Evolutionary conservation across 202 grass and related monocot species (phyloP).

Genomic region (Schoenoplectus tabernaemontani): DNA sequence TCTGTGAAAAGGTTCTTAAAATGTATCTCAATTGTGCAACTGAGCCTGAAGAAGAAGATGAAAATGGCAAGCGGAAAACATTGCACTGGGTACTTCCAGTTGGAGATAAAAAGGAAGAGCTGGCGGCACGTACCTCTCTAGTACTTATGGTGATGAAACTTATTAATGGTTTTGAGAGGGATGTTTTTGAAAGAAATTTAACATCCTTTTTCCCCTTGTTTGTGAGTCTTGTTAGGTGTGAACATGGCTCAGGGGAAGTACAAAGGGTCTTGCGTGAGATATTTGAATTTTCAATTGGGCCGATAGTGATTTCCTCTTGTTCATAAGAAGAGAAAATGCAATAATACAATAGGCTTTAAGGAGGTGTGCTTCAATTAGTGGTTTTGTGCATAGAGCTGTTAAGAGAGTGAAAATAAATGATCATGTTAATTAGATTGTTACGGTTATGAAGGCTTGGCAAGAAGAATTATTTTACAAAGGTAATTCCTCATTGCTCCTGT

Average conservation of each 20-base stretch:
- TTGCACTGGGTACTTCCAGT: slow-evolving; percentile 59
- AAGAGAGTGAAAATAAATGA: slow-evolving; percentile 6
- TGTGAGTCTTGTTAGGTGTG: slow-evolving; percentile 76
- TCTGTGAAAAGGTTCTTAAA: slow-evolving; percentile 57
- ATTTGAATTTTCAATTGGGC: slow-evolving; percentile 63
- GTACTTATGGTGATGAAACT: slow-evolving; percentile 60
- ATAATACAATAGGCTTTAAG: not conserved
- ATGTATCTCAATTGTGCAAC: slow-evolving; percentile 70
- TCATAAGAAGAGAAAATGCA: slow-evolving; percentile 11
- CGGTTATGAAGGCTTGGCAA: not conserved
- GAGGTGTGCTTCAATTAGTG: not conserved
- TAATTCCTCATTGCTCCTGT: not conserved
- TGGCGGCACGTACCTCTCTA: slow-evolving; percentile 54
- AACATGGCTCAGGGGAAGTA: slow-evolving; percentile 80
- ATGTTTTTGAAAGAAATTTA: slow-evolving; percentile 61
- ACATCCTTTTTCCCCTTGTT: slow-evolving; percentile 67
- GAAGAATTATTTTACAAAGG: not conserved
- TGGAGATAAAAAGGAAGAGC: slow-evolving; percentile 72
- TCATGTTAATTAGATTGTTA: not conserved
- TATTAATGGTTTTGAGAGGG: slow-evolving; percentile 47
- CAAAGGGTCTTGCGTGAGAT: slow-evolving; percentile 51
- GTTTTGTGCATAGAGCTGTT: slow-evolving; percentile 3
- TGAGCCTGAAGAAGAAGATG: slow-evolving; percentile 24
- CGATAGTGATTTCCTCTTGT: slow-evolving; percentile 31
- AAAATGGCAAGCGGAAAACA: slow-evolving; percentile 11